phyloP scores from a whole-genome alignment of 2,329 filamentous ascomycete genomes.

The Talaromyces sp. region DNA sequence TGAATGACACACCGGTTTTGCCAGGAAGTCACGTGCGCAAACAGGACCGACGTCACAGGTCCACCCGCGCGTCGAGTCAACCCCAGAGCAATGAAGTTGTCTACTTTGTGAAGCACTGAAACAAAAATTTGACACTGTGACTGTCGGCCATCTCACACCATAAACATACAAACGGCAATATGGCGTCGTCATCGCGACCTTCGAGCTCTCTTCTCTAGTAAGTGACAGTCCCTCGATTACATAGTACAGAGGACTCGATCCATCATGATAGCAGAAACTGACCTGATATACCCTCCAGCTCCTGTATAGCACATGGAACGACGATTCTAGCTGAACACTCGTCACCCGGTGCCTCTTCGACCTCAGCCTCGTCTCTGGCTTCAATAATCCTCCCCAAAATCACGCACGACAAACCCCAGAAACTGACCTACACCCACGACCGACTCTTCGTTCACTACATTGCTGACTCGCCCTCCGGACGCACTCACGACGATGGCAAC shows the following conservation, averaged over 20 bases:
- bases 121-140: neutral
- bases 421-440: slow-evolving; percentile 91
- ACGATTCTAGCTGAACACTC: slow-evolving; percentile 94
- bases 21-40: neutral
- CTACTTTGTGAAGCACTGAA: neutral
- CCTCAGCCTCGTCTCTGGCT: slow-evolving; percentile 82
- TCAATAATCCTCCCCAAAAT: slow-evolving; percentile 96
- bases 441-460: slow-evolving; percentile 94
- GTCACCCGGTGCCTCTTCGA: slow-evolving; percentile 74
- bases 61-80: neutral
- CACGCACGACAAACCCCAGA: slow-evolving; percentile 71
- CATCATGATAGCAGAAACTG: slow-evolving; percentile 2
- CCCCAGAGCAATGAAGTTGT: neutral
- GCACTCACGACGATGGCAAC: slow-evolving; percentile 24
- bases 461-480: slow-evolving; percentile 71
- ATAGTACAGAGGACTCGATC: neutral
- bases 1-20: neutral
- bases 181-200: slow-evolving; percentile 67
- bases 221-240: slow-evolving; percentile 28
- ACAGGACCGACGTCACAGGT: neutral
- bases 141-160: neutral
- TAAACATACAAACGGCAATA: neutral
- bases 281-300: slow-evolving; percentile 49
- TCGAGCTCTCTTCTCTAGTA: slow-evolving; percentile 71
- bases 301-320: slow-evolving; percentile 88